Percentiles rank a stretch among this genome's conserved stretches.
These are phyloP conservation scores for Leptographium wingfieldii DNA, from an alignment of 2,329 filamentous ascomycete species.

Conservation along the genomic window DNA sequence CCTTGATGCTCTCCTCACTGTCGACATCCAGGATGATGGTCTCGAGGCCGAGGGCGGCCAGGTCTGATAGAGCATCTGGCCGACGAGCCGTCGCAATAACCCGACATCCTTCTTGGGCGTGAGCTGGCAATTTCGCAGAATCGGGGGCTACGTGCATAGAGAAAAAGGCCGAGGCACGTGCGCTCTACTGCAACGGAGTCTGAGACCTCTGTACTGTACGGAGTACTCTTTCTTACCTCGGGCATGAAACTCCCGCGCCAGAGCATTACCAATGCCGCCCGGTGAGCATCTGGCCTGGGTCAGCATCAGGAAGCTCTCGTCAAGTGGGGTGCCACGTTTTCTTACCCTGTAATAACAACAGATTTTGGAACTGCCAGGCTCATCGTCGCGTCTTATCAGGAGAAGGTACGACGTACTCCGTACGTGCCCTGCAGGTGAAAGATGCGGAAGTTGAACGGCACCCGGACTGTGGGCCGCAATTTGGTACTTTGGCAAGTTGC, in stretches of 20 bases:
- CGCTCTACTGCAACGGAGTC: too few relatives aligned
- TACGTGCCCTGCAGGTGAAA: not conserved
- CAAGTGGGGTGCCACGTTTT: not conserved
- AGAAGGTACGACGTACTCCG: not conserved
- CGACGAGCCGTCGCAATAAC: constrained; percentile 27
- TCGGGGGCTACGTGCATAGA: too few relatives aligned
- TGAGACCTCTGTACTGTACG: too few relatives aligned
- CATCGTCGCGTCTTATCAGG: not conserved
- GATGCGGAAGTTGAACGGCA: not conserved
- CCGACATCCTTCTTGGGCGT: constrained; percentile 19
- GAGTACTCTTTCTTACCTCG: constrained; percentile 8
- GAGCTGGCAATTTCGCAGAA: too few relatives aligned
- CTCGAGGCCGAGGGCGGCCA: constrained; percentile 15
- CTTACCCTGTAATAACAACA: not conserved
- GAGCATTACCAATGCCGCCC: constrained; percentile 20
- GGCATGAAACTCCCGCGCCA: constrained; percentile 18
- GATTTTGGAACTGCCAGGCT: not conserved
- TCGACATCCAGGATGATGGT: constrained; percentile 19
- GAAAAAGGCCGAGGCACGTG: too few relatives aligned
- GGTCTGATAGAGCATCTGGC: constrained; percentile 19
- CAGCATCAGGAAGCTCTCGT: not conserved
- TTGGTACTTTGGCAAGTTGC: not conserved
- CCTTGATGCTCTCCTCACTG: constrained; percentile 15
- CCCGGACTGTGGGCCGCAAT: not conserved
- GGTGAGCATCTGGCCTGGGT: constrained; percentile 15